Conservation (phyloP, 1,284 basidiomycete genomes). For the Papiliotrema laurentii region DNA sequence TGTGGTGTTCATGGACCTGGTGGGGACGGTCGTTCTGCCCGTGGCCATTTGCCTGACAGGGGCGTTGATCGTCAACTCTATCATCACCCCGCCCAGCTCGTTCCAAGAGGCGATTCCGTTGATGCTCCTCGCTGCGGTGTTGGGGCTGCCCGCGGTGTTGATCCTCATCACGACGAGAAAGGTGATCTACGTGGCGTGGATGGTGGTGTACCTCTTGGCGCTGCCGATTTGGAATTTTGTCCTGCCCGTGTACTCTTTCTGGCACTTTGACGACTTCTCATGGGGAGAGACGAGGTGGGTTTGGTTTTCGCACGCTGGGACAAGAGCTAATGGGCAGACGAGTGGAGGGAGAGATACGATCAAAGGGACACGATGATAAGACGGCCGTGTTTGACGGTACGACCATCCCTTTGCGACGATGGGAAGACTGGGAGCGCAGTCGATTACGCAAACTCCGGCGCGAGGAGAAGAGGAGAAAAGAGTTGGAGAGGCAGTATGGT, state of each 20-base stretch:
- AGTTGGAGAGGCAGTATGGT: slow-evolving; percentile 63
- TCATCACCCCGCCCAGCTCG: slow-evolving; percentile 70
- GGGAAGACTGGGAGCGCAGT: slow-evolving; percentile 99
- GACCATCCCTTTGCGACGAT: slow-evolving; percentile 80
- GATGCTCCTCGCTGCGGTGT: slow-evolving; percentile 79
- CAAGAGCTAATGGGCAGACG: slow-evolving; percentile 56
- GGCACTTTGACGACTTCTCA: slow-evolving; percentile 95
- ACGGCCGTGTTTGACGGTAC: slow-evolving; percentile 55
- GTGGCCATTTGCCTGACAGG: slow-evolving; percentile 92
- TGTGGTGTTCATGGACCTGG: slow-evolving; percentile 95
- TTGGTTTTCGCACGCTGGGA: slow-evolving; percentile 2
- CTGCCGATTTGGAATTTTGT: slow-evolving; percentile 95
- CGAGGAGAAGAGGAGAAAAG: slow-evolving; percentile 75
- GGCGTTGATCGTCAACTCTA: slow-evolving; percentile 76
- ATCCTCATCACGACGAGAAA: slow-evolving; percentile 93
- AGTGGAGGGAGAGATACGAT: slow-evolving; percentile 79
- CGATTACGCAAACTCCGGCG: slow-evolving; percentile 84
- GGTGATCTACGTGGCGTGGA: slow-evolving; percentile 94
- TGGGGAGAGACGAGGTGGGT: slow-evolving; percentile 94
- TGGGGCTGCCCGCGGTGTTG: slow-evolving; percentile 87
- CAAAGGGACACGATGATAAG: slow-evolving; percentile 62
- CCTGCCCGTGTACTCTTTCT: slow-evolving; percentile 90
- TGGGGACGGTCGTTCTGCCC: slow-evolving; percentile 92
- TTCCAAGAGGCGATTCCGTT: slow-evolving; percentile 95
- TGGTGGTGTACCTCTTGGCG: slow-evolving; percentile 89